These are phyloP conservation scores for Fusarium ambrosium DNA, from an alignment of 2,329 filamentous ascomycete genomes.

Conservation along the genomic window DNA sequence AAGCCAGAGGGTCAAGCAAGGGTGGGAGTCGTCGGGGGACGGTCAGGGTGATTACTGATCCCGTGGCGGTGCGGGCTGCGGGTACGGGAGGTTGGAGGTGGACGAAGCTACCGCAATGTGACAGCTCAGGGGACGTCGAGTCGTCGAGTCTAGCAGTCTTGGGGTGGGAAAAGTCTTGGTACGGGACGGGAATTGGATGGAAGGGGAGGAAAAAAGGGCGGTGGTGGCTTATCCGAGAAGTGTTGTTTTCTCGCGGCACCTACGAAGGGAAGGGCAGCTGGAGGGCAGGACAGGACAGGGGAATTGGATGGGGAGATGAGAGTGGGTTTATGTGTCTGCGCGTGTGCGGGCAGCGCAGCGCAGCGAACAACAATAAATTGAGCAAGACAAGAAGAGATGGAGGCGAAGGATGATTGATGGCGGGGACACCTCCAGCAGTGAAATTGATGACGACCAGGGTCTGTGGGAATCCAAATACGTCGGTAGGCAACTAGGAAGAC, in stretches of 20 bases:
- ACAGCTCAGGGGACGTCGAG: constrained; percentile 7
- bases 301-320: not conserved
- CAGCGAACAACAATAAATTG: not conserved
- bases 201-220: not conserved
- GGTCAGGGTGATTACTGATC: constrained; percentile 33
- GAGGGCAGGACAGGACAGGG: constrained; percentile 1
- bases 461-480: constrained; percentile 16
- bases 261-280: constrained; percentile 30
- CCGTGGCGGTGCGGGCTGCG: constrained; percentile 21
- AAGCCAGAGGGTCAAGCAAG: constrained; percentile 11
- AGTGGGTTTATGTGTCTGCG: constrained; percentile 11
- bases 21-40: constrained; percentile 1
- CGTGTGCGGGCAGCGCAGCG: constrained; percentile 22
- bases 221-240: not conserved
- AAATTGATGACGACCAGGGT: constrained; percentile 21
- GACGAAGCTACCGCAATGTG: constrained; percentile 6
- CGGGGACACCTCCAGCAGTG: not conserved
- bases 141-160: constrained; percentile 8
- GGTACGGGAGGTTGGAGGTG: constrained; percentile 20
- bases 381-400: constrained; percentile 1
- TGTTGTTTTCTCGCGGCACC: constrained; percentile 20
- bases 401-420: constrained; percentile 6
- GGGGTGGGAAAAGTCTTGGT: constrained; percentile 3
- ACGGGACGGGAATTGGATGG: constrained; percentile 12
- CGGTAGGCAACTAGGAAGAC: constrained; percentile 5